phyloP scores from a whole-genome alignment of 208 protist genomes.

The Crithidia bombi region DNA sequence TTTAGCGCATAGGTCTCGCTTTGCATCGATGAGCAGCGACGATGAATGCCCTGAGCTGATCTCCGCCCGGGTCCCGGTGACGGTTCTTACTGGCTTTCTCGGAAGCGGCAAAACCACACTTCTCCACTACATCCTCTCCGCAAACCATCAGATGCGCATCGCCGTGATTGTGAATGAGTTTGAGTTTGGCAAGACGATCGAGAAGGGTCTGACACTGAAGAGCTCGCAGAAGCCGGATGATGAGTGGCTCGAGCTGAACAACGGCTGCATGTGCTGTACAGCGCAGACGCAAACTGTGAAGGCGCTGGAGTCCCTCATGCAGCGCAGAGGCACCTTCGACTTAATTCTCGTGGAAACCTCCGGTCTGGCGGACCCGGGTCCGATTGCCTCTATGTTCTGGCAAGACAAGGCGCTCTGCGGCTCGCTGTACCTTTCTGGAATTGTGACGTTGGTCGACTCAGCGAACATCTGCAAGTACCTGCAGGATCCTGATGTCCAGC shows the following conservation, averaged over 20 bases:
- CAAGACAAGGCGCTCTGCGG: slow-evolving; percentile 90
- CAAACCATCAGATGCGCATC: slow-evolving; percentile 88
- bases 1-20: background rate
- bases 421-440: slow-evolving; percentile 84
- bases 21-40: slow-evolving; percentile 65
- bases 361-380: slow-evolving; percentile 93
- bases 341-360: slow-evolving; percentile 91
- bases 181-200: slow-evolving; percentile 91
- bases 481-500: slow-evolving; percentile 58
- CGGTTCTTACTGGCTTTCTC: slow-evolving; percentile 95
- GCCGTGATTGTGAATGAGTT: slow-evolving; percentile 96
- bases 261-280: slow-evolving; percentile 96
- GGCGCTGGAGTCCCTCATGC: slow-evolving; percentile 86
- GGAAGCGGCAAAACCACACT: slow-evolving; percentile 95
- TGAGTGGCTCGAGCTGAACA: slow-evolving; percentile 95
- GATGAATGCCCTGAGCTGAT: slow-evolving; percentile 88
- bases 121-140: slow-evolving; percentile 91
- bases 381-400: slow-evolving; percentile 95
- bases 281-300: slow-evolving; percentile 88
- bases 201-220: slow-evolving; percentile 91
- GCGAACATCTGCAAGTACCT: slow-evolving; percentile 88
- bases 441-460: slow-evolving; percentile 90
- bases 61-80: slow-evolving; percentile 81
- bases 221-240: slow-evolving; percentile 93
- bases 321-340: slow-evolving; percentile 88